Conservation (phyloP, 441 rosid genomes). For the Biscutella laevigata region DNA sequence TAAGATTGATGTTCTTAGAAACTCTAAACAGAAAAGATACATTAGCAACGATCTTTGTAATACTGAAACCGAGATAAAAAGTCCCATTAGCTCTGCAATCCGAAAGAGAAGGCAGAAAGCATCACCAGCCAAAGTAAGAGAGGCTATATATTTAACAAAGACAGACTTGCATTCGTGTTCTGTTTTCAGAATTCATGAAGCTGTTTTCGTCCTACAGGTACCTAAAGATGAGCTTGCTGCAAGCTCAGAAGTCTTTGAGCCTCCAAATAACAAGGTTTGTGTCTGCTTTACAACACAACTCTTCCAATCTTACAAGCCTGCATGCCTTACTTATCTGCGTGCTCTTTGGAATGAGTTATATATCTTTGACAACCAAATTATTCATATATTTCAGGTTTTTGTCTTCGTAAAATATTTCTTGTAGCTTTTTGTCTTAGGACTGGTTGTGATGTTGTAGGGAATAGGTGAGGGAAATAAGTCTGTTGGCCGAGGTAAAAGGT, state of each 20-base stretch:
- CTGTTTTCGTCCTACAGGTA: constrained; percentile 37
- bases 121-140: constrained; percentile 49
- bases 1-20: constrained; percentile 31
- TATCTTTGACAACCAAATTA: constrained; percentile 3
- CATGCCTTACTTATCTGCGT: background rate
- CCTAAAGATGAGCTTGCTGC: constrained; percentile 43
- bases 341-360: constrained; percentile 5
- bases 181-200: constrained; percentile 27
- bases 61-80: constrained; percentile 41
- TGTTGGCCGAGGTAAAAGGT: constrained; percentile 44
- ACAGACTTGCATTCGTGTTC: background rate
- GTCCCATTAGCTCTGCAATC: constrained; percentile 33
- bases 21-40: constrained; percentile 36
- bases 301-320: background rate
- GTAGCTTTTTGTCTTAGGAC: constrained; percentile 8
- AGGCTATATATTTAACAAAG: constrained; percentile 12
- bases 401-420: background rate
- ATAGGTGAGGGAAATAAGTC: constrained; percentile 37
- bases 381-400: background rate
- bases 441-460: constrained; percentile 33
- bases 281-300: constrained; percentile 20
- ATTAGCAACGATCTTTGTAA: constrained; percentile 25
- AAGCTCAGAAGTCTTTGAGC: constrained; percentile 34
- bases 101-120: constrained; percentile 53
- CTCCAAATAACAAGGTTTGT: constrained; percentile 49